Base-by-base conservation (phyloP, 2,329 filamentous ascomycete species). In the Penicillium sp. region DNA sequence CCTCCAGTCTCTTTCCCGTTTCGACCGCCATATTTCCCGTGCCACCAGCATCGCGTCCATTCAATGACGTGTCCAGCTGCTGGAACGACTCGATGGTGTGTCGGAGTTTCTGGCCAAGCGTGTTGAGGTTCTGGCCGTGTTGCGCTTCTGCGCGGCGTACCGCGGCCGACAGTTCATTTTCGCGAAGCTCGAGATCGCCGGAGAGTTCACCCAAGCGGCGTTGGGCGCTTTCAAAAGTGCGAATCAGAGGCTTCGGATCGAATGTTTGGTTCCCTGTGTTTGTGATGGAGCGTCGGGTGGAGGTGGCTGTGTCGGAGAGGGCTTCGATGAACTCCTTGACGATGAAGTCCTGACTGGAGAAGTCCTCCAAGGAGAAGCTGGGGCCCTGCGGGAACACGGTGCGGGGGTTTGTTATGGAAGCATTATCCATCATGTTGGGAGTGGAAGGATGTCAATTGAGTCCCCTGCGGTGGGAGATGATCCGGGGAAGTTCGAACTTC, bases 281-380 rank as follows among this genome's bases (percentile, higher is more conserved):
- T 31, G 83, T 81, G 7, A 84, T 86, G 13, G 92, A 97, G 55
- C 90, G 88, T 50, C 94, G 89, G 67, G 87, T 89, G 21, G 82
- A 80, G 34, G 91, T 83, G 21, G 91, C 89, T 63, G 82, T 89
- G 59, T 97, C 92, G 47, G 93, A 94, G 54, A 99, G 86, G 48
- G 88, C 85, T 72, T 99, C 95, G 65, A 99, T 88, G 71, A 99
- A 99, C 77, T 99, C 94, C 68, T 96, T 92, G 62, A 97, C 93
- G 59, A 97, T 97, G 69, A 97, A 99, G 76, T 97, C 94, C 67
- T 89, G 89, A 71, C 82, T 89, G 53, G 90, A 90, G 75, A 92
- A 91, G 76, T 92, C 92, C 42, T 96, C 90, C 57, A 97, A 81
- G 9, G 86, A 90, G 77, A 97, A 97, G 72, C 83, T 88, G 56